Conservation (phyloP, 2,329 filamentous ascomycete species). For the Pseudopithomyces maydicus region DNA sequence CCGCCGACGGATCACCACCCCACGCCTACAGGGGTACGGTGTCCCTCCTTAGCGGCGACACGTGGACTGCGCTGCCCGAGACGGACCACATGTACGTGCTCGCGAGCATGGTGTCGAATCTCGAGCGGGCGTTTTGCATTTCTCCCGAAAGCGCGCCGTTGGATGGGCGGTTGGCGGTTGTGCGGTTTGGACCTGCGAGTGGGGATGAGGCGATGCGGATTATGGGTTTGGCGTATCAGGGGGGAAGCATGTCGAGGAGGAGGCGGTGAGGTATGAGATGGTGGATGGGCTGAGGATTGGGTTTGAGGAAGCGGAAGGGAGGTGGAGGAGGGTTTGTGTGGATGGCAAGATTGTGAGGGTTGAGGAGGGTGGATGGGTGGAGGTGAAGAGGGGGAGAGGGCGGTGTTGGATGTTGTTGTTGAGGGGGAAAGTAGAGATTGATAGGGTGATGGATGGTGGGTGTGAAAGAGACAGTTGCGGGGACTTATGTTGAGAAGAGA, state of each 20-base stretch:
- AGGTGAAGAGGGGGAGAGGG: constrained; percentile 59
- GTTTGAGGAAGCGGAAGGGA: constrained; percentile 68
- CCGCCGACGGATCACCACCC: constrained; percentile 55
- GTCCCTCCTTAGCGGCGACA: constrained; percentile 41
- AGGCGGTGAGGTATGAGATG: constrained; percentile 70
- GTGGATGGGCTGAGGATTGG: constrained; percentile 71
- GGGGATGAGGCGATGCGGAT: constrained; percentile 74
- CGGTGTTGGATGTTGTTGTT: constrained; percentile 44
- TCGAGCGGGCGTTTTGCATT: constrained; percentile 82
- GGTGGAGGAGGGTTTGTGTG: constrained; percentile 88
- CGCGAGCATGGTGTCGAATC: constrained; percentile 74
- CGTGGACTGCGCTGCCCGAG: constrained; percentile 45
- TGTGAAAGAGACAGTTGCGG: too few species aligned
- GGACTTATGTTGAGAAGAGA: too few species aligned
- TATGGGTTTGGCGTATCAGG: constrained; percentile 69
- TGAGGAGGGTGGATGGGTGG: constrained; percentile 72
- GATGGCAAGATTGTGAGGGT: constrained; percentile 86
- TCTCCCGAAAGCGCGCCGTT: constrained; percentile 74
- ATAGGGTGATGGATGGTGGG: too few species aligned
- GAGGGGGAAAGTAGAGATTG: too few species aligned
- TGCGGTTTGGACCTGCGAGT: constrained; percentile 73
- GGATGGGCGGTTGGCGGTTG: constrained; percentile 71
- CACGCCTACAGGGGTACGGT: constrained; percentile 64
- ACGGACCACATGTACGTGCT: constrained; percentile 76
- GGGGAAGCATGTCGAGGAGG: constrained; percentile 59